These are phyloP conservation scores for Exophiala calicioides DNA, from an alignment of 2,329 filamentous ascomycete genomes.

Conservation along the genomic window DNA sequence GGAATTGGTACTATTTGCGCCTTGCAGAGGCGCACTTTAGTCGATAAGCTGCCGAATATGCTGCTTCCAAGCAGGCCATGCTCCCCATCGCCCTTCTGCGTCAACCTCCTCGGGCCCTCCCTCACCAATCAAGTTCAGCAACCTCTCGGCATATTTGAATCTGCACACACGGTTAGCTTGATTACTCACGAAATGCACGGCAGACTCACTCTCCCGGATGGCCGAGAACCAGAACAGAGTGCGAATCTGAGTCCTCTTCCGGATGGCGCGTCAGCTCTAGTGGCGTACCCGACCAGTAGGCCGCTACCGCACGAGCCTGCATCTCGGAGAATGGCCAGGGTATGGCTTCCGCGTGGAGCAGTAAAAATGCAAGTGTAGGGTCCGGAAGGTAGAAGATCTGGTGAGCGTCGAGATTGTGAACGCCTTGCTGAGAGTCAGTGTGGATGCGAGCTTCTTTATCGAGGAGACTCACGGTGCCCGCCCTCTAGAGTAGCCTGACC, in stretches of 20 bases:
- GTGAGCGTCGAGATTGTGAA: conserved; percentile 14
- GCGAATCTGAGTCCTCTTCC: conserved; percentile 11
- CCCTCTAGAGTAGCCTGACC: conserved; percentile 5
- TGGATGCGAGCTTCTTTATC: background rate
- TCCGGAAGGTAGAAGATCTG: conserved; percentile 15
- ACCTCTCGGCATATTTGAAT: conserved; percentile 11
- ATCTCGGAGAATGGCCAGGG: conserved; percentile 17
- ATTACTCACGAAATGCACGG: background rate
- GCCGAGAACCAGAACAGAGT: conserved; percentile 11
- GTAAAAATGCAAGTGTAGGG: conserved; percentile 10
- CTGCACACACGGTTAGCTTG: background rate
- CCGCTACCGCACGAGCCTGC: conserved; percentile 9
- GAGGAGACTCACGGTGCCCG: conserved; percentile 9
- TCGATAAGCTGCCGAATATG: conserved; percentile 12
- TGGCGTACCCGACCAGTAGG: conserved; percentile 11
- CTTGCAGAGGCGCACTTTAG: conserved; percentile 1
- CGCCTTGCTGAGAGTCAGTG: conserved; percentile 3
- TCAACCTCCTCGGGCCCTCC: conserved; percentile 16
- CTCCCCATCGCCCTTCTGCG: conserved; percentile 13
- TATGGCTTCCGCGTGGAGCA: conserved; percentile 14
- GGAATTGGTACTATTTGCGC: no score
- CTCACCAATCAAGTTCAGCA: conserved; percentile 11
- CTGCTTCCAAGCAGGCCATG: conserved; percentile 15
- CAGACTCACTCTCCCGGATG: conserved; percentile 12
- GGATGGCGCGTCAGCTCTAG: conserved; percentile 12